These are phyloP conservation scores for Cystofilobasidium ferigula DNA, from an alignment of 768 basidiomycete species.

Conservation along the genomic window DNA sequence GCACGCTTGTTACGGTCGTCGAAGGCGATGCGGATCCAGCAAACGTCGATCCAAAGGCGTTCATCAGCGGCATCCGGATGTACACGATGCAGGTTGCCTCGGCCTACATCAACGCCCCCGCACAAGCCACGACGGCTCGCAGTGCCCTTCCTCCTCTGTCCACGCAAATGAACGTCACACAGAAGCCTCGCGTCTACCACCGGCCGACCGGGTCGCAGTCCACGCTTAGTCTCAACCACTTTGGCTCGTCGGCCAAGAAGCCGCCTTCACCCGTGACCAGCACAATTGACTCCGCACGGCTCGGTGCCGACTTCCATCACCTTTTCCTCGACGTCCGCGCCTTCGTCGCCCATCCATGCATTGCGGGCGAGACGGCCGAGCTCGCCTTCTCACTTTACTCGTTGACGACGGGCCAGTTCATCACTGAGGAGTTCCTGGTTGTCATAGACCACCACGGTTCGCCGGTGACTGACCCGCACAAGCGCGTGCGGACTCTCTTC, in stretches of 20 bases:
- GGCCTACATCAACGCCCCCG: conserved; percentile 53
- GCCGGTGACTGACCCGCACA: conserved; percentile 42
- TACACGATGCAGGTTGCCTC: conserved; percentile 62
- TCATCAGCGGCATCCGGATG: conserved; percentile 83
- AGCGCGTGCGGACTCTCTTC: conserved; percentile 72
- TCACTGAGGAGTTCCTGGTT: conserved; percentile 86
- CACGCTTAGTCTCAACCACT: neutral
- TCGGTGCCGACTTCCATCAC: conserved; percentile 64
- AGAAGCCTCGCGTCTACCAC: neutral
- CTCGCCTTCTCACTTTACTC: conserved; percentile 88
- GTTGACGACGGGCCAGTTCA: conserved; percentile 60
- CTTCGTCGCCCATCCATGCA: conserved; percentile 79
- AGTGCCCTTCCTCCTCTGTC: neutral
- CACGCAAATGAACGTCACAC: neutral
- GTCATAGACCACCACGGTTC: conserved; percentile 86
- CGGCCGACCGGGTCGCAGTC: neutral
- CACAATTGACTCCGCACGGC: conserved; percentile 25
- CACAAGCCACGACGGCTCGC: neutral
- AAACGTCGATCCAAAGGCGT: conserved; percentile 57
- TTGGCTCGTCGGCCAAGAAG: neutral
- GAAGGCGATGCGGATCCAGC: conserved; percentile 64
- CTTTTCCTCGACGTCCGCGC: conserved; percentile 81
- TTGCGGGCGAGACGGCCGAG: conserved; percentile 83
- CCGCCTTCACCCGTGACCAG: neutral
- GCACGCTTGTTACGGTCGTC: conserved; percentile 70